These are phyloP conservation scores for Diaporthe australafricana DNA, from an alignment of 2,329 filamentous ascomycete species.

Conservation along the genomic window DNA sequence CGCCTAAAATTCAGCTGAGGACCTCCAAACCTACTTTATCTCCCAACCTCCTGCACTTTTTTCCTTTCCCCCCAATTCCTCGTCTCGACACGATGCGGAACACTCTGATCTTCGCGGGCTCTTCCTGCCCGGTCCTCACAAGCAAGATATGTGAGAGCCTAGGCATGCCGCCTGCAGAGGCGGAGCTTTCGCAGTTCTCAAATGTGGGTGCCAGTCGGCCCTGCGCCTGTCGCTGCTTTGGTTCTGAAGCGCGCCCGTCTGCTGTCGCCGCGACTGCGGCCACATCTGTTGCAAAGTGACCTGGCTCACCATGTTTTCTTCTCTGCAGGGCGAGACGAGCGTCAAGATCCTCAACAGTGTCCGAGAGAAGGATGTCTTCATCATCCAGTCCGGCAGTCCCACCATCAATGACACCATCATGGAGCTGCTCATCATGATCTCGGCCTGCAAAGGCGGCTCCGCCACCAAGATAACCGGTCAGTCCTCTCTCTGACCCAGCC, in stretches of 20 bases:
- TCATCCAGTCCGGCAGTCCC: slow-evolving; percentile 95
- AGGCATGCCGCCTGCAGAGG: slow-evolving; percentile 72
- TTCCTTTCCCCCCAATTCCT: slow-evolving; percentile 28
- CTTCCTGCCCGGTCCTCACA: slow-evolving; percentile 74
- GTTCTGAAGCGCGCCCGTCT: slow-evolving; percentile 41
- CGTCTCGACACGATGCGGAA: slow-evolving; percentile 65
- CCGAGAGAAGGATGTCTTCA: slow-evolving; percentile 98
- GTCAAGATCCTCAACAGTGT: slow-evolving; percentile 80
- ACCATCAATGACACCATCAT: slow-evolving; percentile 99
- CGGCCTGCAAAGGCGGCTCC: slow-evolving; percentile 96
- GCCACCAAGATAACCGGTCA: slow-evolving; percentile 95
- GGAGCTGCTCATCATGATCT: slow-evolving; percentile 99
- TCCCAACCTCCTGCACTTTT: slow-evolving; percentile 38
- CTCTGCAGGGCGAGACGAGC: slow-evolving; percentile 72
- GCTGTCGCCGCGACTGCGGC: slow-evolving; percentile 22
- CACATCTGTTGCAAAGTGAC: slow-evolving; percentile 29
- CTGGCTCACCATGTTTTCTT: slow-evolving; percentile 39
- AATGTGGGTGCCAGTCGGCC: slow-evolving; percentile 58
- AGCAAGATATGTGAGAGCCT: slow-evolving; percentile 76
- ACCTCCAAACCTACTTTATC: slow-evolving; percentile 16
- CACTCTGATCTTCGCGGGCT: slow-evolving; percentile 76
- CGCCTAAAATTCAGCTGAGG: slow-evolving; percentile 28
- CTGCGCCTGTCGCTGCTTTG: slow-evolving; percentile 14
- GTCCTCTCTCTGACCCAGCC: slow-evolving; percentile 10
- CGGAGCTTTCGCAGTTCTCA: slow-evolving; percentile 77